phyloP scores from a whole-genome alignment of 371 early-diverging fungal genomes.

The Actinomortierella ambigua region DNA sequence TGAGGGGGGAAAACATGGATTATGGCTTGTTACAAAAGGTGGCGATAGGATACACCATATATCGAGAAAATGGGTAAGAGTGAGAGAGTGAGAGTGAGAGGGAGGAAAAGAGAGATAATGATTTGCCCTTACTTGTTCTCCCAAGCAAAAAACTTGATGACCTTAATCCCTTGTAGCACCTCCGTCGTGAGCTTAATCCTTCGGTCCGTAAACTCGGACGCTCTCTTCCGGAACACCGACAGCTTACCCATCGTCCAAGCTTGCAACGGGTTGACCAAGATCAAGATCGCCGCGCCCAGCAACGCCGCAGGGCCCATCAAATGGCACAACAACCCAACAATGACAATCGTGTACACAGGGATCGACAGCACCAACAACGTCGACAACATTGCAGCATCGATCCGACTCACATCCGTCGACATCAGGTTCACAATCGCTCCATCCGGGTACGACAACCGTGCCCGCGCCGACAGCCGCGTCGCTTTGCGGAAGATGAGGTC shows the following conservation, averaged over 20 bases:
- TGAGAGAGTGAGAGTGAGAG: no score
- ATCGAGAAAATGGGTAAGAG: neutral
- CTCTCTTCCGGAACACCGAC: constrained; percentile 36
- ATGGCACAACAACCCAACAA: constrained; percentile 48
- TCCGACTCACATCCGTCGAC: constrained; percentile 67
- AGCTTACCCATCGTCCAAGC: constrained; percentile 18
- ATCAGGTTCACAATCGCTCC: constrained; percentile 76
- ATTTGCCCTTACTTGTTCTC: constrained; percentile 29
- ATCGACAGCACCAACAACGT: constrained; percentile 48
- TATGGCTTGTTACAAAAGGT: no score
- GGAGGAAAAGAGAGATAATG: no score
- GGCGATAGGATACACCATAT: no score
- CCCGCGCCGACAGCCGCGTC: constrained; percentile 5
- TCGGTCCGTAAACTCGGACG: constrained; percentile 26
- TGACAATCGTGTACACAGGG: constrained; percentile 46
- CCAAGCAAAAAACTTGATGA: constrained; percentile 59
- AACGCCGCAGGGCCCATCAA: constrained; percentile 58
- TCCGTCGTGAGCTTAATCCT: constrained; percentile 43
- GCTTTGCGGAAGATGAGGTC: constrained; percentile 62
- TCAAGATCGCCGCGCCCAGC: constrained; percentile 51
- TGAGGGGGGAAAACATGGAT: neutral
- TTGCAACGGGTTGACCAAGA: constrained; percentile 34
- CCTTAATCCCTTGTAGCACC: constrained; percentile 37
- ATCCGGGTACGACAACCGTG: constrained; percentile 48
- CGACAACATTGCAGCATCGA: constrained; percentile 48